Conservation (phyloP, 2,329 filamentous ascomycete genomes). For the Neopestalotiopsis rosae region DNA sequence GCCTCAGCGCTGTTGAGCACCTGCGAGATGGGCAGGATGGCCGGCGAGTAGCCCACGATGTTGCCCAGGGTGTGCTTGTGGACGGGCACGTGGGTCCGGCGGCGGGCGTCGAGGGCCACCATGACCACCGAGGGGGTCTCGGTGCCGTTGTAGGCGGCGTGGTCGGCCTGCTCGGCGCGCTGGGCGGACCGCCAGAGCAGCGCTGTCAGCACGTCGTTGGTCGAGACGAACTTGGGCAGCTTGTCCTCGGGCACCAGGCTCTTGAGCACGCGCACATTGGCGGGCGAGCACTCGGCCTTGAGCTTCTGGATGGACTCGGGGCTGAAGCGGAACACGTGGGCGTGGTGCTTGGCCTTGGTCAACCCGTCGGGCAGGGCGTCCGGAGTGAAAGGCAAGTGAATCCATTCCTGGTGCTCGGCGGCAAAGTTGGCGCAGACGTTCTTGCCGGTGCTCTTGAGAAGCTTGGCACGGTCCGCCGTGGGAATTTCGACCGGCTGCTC, state of each 20-base stretch:
- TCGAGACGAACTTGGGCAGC: slow-evolving; percentile 18
- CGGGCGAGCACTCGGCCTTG: slow-evolving; percentile 16
- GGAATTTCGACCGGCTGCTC: slow-evolving; percentile 1
- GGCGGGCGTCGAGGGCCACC: slow-evolving; percentile 43
- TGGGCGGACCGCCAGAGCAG: slow-evolving; percentile 16
- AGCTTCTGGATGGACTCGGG: slow-evolving; percentile 31
- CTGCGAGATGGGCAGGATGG: slow-evolving; percentile 33
- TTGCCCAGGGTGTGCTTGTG: slow-evolving; percentile 43
- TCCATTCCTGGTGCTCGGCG: slow-evolving; percentile 39
- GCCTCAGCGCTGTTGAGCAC: slow-evolving; percentile 29
- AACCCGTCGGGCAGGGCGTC: slow-evolving; percentile 38
- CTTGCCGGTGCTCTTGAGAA: background rate
- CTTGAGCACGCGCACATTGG: slow-evolving; percentile 11
- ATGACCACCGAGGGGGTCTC: slow-evolving; percentile 38
- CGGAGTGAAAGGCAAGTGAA: slow-evolving; percentile 35
- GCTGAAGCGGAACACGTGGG: slow-evolving; percentile 25
- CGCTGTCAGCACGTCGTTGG: slow-evolving; percentile 19
- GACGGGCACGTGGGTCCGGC: slow-evolving; percentile 38
- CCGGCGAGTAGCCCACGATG: slow-evolving; percentile 42
- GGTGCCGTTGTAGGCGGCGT: slow-evolving; percentile 4
- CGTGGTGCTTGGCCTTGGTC: slow-evolving; percentile 32
- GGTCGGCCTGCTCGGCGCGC: slow-evolving; percentile 13
- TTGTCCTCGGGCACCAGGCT: background rate
- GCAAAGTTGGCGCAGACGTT: slow-evolving; percentile 24
- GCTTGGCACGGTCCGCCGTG: slow-evolving; percentile 5